phyloP scores from a whole-genome alignment of 2,329 filamentous ascomycete genomes.

The Penicillium sp. region DNA sequence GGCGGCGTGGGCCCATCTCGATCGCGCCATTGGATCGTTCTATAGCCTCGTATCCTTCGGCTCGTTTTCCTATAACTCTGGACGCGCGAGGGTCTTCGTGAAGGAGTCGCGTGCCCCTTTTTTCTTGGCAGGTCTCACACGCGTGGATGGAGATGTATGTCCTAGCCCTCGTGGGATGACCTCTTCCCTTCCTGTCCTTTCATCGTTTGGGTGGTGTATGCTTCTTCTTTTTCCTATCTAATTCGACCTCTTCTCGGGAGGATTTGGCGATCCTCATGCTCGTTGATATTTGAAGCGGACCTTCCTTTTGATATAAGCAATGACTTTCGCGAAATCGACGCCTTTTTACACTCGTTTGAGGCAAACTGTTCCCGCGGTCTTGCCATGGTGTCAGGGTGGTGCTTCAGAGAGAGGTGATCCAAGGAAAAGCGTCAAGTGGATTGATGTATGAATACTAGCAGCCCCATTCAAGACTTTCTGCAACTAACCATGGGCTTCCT shows the following conservation, averaged over 20 bases:
- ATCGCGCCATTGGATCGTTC: slow-evolving; percentile 4
- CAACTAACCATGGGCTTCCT: neutral
- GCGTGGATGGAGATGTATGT: neutral
- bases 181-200: neutral
- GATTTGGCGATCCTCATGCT: neutral
- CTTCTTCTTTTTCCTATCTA: neutral
- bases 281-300: neutral
- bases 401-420: slow-evolving; percentile 32
- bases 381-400: slow-evolving; percentile 21
- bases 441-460: slow-evolving; percentile 50
- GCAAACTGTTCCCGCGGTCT: slow-evolving; percentile 15
- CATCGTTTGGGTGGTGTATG: no score
- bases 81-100: neutral
- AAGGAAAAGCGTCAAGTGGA: slow-evolving; percentile 54
- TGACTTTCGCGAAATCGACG: slow-evolving; percentile 3
- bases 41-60: neutral
- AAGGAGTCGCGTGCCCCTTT: slow-evolving; percentile 6
- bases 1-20: neutral
- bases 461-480: neutral
- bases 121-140: slow-evolving; percentile 13
- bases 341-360: slow-evolving; percentile 18
- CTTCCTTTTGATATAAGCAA: neutral
- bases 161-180: neutral
- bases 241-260: neutral
- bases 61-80: neutral